Evolutionary conservation across 2,329 filamentous ascomycete species (phyloP).

Genomic region (Sporothrix brunneoviolacea): DNA sequence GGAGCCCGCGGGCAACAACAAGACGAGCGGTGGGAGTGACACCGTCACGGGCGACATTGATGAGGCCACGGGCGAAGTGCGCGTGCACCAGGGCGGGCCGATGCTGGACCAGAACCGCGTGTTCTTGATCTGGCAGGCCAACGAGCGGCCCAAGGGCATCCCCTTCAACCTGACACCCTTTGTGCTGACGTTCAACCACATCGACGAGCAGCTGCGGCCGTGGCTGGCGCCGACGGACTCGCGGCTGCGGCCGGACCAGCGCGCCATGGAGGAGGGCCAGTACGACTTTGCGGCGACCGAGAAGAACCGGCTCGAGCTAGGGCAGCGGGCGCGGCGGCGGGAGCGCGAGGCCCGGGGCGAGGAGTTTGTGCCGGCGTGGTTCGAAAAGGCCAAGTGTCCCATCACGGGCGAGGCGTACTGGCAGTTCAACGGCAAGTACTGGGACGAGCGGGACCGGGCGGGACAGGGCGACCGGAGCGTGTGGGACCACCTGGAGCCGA

Average conservation of each 20-base stretch:
- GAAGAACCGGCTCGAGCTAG: constrained; percentile 92
- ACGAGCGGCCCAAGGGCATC: constrained; percentile 71
- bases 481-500: constrained; percentile 71
- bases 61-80: constrained; percentile 28
- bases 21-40: constrained; percentile 29
- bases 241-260: constrained; percentile 84
- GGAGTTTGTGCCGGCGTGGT: constrained; percentile 82
- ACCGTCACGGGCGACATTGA: constrained; percentile 19
- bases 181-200: constrained; percentile 85
- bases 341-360: constrained; percentile 70
- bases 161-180: constrained; percentile 98
- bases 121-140: constrained; percentile 88
- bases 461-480: constrained; percentile 50
- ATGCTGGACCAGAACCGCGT: constrained; percentile 61
- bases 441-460: constrained; percentile 64
- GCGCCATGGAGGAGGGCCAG: constrained; percentile 97
- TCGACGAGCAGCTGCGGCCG: constrained; percentile 71
- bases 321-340: constrained; percentile 70
- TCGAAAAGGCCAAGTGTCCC: constrained; percentile 63
- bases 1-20: constrained; percentile 2
- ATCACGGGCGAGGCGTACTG: constrained; percentile 85
- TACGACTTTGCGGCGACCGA: constrained; percentile 90
- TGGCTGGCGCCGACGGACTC: constrained; percentile 89
- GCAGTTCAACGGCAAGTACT: constrained; percentile 85
- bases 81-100: constrained; percentile 43